phyloP scores from a whole-genome alignment of 2,329 filamentous ascomycete genomes.

The Chalaropsis thielavioides region DNA sequence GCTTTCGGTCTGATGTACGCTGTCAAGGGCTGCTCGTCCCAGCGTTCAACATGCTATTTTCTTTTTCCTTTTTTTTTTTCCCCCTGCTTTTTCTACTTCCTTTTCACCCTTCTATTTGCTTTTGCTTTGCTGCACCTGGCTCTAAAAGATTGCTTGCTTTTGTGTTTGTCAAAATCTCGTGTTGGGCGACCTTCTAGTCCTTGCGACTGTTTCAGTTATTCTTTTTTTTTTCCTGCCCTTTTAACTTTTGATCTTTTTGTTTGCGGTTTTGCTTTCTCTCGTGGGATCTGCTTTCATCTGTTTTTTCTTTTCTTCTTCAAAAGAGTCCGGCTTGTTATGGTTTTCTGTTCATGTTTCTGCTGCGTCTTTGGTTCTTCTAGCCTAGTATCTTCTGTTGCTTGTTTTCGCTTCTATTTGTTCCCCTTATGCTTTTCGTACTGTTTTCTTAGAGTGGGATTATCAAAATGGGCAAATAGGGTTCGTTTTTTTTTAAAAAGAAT shows the following conservation, averaged over 20 bases:
- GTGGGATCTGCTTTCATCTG: neutral
- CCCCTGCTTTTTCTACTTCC: neutral
- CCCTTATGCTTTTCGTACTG: neutral
- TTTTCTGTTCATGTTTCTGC: neutral
- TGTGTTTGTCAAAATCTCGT: neutral
- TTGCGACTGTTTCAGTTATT: constrained; percentile 3
- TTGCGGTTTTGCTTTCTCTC: neutral
- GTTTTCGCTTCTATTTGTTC: neutral
- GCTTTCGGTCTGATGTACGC: neutral
- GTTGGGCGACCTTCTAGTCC: constrained; percentile 1
- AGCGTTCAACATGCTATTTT: neutral
- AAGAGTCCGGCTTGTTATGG: neutral
- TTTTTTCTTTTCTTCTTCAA: neutral
- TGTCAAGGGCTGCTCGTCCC: neutral
- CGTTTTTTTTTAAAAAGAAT: neutral
- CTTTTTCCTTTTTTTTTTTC: neutral
- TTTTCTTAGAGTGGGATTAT: neutral
- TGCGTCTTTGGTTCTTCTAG: neutral
- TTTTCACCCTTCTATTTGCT: neutral
- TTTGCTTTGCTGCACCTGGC: neutral
- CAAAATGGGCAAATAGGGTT: neutral
- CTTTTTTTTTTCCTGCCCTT: constrained; percentile 3
- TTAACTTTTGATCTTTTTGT: constrained; percentile 3
- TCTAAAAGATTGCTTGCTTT: constrained; percentile 6
- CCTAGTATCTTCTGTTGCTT: neutral